Conservation (phyloP, 139 green algal genomes). For the Mesotaenium endlicherianum region DNA sequence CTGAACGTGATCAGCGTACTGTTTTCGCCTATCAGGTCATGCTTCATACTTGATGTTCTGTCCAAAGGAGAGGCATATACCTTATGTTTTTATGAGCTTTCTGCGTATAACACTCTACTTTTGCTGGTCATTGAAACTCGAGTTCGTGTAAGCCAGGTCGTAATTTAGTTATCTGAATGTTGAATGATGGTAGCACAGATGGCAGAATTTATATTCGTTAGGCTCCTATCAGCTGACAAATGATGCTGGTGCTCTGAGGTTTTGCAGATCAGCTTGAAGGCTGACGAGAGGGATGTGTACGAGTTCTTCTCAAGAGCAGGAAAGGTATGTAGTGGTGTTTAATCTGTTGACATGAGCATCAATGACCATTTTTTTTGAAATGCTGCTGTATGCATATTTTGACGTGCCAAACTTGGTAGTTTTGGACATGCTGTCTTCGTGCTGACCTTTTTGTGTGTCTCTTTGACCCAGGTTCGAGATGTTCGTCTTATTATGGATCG, state of each 20-base stretch:
- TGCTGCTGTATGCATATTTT: not conserved
- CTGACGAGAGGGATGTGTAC: slow-evolving; percentile 50
- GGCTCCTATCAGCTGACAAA: too few relatives aligned
- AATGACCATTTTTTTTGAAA: not conserved
- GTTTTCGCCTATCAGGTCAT: slow-evolving; percentile 49
- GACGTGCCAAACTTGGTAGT: not conserved
- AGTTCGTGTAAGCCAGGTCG: too few relatives aligned
- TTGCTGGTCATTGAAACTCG: too few relatives aligned
- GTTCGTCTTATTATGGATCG: slow-evolving; percentile 92
- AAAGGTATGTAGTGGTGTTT: slow-evolving; percentile 38
- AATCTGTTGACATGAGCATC: too few relatives aligned
- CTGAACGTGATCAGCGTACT: slow-evolving; percentile 43
- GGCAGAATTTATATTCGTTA: too few relatives aligned
- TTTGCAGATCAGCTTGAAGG: slow-evolving; percentile 52
- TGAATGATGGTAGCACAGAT: too few relatives aligned
- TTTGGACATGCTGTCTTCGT: not conserved
- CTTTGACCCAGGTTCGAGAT: slow-evolving; percentile 37
- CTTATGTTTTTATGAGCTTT: not conserved
- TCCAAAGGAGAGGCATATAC: too few relatives aligned
- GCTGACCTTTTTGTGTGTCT: not conserved
- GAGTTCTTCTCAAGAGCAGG: slow-evolving; percentile 47
- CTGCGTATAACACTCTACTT: too few relatives aligned
- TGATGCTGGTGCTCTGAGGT: too few relatives aligned
- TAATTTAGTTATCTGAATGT: too few relatives aligned
- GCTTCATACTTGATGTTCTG: too few relatives aligned